Base-by-base conservation (phyloP, 768 basidiomycete species). In the Tephrocybe sp. region DNA sequence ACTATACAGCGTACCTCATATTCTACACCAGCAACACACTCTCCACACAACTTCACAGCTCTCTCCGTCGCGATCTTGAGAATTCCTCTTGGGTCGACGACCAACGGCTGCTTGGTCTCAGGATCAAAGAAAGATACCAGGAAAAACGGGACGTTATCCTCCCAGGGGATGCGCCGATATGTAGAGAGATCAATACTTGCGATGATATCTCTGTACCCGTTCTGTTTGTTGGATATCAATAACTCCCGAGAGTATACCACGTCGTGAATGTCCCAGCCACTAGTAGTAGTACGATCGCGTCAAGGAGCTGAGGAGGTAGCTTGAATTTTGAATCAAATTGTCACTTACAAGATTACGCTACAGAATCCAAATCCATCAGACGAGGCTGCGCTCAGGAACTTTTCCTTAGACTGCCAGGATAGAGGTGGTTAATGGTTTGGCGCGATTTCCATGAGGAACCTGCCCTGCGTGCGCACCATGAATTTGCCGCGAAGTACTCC, bases 181-280 rank as follows among this genome's bases (percentile, higher is more conserved):
- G 88, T 91, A 0, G 86, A 81, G 13, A 97, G 75, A 66, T 98
- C 96, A 53, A 99, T 87, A 30, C 75, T 68, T 7, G 97, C 97
- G 33, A 89, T 69, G 41, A 99, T 69, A 64, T 99, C 97, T 4
- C 84, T 80, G 70, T 94, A 98, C 1, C 97, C 97, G 58, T 98
- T 99, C 19, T 79, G 80, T 63, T 80, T 83, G 71, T 97, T 98
- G 19, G 94, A 95, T 53, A 99, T 89, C 12, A 86, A 74, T 10
- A 98, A 82, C 67, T 98, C 97, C 19, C 77, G 79, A 4, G 83
- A 76, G 70, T 98, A 98, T 4, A 89, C 81, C 0, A 76, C 56
- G 64, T 98, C 97, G 58, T 98, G 92, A 13, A 98, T 84, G 66
- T 96, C 91, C 95, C 92, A 93, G 42, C 89, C 90, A 54, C 87